Evolutionary conservation across 306 rosid species (phyloP).

Genomic region (Cucurbita moschata): DNA sequence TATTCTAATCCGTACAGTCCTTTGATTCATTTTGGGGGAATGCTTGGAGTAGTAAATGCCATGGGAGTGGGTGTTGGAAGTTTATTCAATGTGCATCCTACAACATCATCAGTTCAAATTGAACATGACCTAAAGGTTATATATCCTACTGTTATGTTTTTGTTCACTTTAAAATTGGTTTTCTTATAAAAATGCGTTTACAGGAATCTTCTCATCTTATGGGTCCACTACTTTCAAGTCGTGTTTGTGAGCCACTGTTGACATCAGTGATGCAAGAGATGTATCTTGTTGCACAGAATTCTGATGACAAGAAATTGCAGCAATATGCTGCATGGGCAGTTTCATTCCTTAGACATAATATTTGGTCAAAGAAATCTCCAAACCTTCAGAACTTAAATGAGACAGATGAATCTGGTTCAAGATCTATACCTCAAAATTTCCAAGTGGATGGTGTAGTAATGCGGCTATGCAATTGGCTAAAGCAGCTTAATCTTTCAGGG

Average conservation of each 20-base stretch:
- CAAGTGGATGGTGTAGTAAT: slow-evolving; percentile 54
- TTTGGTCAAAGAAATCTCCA: slow-evolving; percentile 46
- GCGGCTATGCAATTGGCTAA: slow-evolving; percentile 60
- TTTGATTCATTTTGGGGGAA: slow-evolving; percentile 71
- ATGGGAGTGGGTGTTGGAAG: slow-evolving; percentile 71
- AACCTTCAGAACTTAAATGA: slow-evolving; percentile 20
- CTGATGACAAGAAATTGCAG: slow-evolving; percentile 59
- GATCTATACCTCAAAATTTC: slow-evolving; percentile 43
- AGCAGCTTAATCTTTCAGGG: slow-evolving; percentile 39
- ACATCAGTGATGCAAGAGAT: slow-evolving; percentile 74
- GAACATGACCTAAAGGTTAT: slow-evolving; percentile 45
- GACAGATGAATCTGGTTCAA: slow-evolving; percentile 25
- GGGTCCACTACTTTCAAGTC: slow-evolving; percentile 60
- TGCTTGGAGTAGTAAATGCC: slow-evolving; percentile 78
- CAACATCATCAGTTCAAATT: slow-evolving; percentile 18
- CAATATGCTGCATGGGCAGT: slow-evolving; percentile 85
- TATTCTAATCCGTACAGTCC: slow-evolving; percentile 57
- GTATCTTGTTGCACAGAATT: slow-evolving; percentile 81
- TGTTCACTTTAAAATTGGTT: background rate
- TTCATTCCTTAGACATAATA: slow-evolving; percentile 51
- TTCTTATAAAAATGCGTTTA: slow-evolving; percentile 13
- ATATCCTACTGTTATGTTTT: background rate
- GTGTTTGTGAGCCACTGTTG: slow-evolving; percentile 45
- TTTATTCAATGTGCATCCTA: slow-evolving; percentile 36
- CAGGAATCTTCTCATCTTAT: slow-evolving; percentile 47